Base-by-base conservation (phyloP, 805 yeast genomes). In the Monosporozyma yasuniensis region DNA sequence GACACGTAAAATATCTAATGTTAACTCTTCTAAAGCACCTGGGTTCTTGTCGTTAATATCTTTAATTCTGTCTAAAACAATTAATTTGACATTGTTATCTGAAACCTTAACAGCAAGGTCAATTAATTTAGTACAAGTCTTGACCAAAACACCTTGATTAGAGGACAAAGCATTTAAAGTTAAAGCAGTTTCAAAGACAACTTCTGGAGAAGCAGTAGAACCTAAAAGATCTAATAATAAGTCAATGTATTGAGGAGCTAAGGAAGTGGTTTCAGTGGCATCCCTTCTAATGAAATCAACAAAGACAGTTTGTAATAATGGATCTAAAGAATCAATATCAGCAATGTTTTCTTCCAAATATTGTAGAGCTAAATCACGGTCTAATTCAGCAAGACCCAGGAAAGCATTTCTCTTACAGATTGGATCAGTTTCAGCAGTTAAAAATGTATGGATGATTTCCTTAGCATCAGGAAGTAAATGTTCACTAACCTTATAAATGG, bases 321-420 rank as follows among this genome's bases (percentile, higher is more conserved):
- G 86, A 60, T 91, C 98, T 55, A 86, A 71, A 11, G 78, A 68
- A 46, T 80, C 80, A 54, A 90, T 73, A 25, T 74, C 65, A 19
- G 76, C 64, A 54, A 83, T 71, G 63, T 83, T 80, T 41, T 83
- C 82, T 68, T 86, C 93, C 54, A 93, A 77, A 68, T 81, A 93
- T 54, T 78, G 79, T 60, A 88, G 78, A 22, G 98, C 95, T 38
- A 84, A 80, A 50, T 84, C 93, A 63, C 96, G 80, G 66, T 86
- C 84, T 62, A 95, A 73, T 57, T 80, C 83, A 39, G 95, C 79
- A 54, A 93, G 73, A 54, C 93, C 87, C 48, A 89, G 82, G 66
- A 93, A 95, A 2, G 97, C 98, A 67, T 93, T 93, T 69, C 99
- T 81, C 66, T 86, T 86, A 72, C 98, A 91, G 18, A 95, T 87